phyloP scores from a whole-genome alignment of 108 stramenopile species.

The Skeletonema menzelii region DNA sequence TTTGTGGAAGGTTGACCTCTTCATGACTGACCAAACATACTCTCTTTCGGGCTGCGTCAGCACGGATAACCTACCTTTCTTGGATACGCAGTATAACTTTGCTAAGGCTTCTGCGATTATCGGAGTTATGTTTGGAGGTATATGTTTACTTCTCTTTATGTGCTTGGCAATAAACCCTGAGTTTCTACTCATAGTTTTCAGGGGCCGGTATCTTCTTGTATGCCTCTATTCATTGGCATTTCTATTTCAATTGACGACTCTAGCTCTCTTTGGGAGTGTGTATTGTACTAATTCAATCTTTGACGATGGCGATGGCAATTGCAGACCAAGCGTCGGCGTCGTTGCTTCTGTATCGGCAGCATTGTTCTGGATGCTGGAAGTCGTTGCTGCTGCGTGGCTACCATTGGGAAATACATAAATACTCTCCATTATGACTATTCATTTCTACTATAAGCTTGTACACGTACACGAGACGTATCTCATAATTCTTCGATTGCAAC shows the following conservation, averaged over 20 bases:
- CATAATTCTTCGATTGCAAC: neutral
- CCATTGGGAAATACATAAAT: neutral
- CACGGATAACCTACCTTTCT: neutral
- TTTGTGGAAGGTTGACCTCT: no score
- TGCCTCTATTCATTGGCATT: neutral
- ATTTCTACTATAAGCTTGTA: neutral
- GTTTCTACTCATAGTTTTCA: neutral
- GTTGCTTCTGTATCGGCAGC: neutral
- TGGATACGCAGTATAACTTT: neutral
- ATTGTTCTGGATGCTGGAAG: neutral
- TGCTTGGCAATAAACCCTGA: neutral
- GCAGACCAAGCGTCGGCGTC: neutral
- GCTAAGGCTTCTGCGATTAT: neutral
- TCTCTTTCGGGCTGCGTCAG: neutral
- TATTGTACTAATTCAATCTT: neutral
- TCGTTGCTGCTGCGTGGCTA: neutral
- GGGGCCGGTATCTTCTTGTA: neutral
- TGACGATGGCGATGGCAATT: neutral
- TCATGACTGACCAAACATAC: no score
- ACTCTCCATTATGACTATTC: neutral
- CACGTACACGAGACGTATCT: neutral
- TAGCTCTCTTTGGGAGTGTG: neutral
- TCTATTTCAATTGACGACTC: neutral
- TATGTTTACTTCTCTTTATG: neutral
- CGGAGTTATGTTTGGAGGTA: neutral